These are phyloP conservation scores for Trichoderma breve DNA, from an alignment of 2,329 filamentous ascomycete species.

Conservation along the genomic window DNA sequence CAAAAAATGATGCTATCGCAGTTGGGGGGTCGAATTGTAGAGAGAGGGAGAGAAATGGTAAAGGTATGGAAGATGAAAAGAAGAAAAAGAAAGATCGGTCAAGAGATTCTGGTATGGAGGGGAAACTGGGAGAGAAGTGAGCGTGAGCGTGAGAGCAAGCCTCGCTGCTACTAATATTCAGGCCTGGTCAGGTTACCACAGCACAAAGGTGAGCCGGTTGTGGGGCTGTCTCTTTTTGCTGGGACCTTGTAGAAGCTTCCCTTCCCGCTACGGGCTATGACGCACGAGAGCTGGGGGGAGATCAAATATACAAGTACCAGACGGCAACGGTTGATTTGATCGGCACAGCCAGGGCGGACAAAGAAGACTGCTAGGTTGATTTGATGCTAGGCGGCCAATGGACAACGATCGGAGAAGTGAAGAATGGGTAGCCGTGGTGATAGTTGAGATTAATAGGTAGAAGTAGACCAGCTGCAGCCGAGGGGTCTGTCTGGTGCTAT, in stretches of 20 bases:
- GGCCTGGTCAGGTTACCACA: neutral
- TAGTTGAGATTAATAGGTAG: neutral
- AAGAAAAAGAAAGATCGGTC: neutral
- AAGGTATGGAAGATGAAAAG: neutral
- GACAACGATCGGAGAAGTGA: neutral
- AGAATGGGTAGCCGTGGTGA: neutral
- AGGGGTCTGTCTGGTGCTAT: neutral
- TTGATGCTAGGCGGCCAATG: neutral
- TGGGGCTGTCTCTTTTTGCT: conserved; percentile 18
- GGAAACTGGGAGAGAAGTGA: conserved; percentile 10
- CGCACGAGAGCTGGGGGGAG: conserved; percentile 1
- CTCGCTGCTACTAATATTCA: conserved; percentile 6
- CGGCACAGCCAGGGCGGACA: neutral
- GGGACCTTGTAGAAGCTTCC: conserved; percentile 36
- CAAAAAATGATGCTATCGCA: neutral
- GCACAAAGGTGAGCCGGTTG: conserved; percentile 8
- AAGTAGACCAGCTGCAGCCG: neutral
- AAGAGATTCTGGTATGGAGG: conserved; percentile 11
- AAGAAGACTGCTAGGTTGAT: neutral
- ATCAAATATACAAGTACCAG: neutral
- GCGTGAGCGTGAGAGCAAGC: neutral
- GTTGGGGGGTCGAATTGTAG: neutral
- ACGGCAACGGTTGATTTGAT: neutral
- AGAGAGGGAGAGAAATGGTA: neutral
- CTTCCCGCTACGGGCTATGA: conserved; percentile 12